Conservation (phyloP, 768 basidiomycete species). For the Leccinum truebloodii region DNA sequence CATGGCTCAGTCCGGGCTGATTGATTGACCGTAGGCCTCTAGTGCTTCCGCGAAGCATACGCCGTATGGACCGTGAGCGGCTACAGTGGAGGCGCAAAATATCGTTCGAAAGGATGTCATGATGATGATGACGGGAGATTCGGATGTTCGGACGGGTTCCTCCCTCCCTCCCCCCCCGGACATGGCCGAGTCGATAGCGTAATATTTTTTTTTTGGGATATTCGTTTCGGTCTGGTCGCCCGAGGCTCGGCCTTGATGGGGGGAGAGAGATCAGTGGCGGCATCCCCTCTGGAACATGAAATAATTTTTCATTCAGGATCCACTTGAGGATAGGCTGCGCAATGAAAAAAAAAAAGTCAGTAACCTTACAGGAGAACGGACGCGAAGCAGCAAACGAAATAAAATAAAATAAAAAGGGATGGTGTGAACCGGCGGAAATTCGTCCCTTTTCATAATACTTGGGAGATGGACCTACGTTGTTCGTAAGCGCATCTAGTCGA, state of each 20-base stretch:
- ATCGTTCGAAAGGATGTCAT: neutral
- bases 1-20: constrained; percentile 10
- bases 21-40: neutral
- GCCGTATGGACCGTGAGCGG: neutral
- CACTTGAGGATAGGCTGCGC: neutral
- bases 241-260: neutral
- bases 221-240: neutral
- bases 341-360: constrained; percentile 6
- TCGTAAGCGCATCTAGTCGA: neutral
- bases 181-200: neutral
- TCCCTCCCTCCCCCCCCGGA: neutral
- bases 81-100: neutral
- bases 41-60: neutral
- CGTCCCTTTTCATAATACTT: neutral
- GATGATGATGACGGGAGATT: neutral
- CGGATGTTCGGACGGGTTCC: neutral
- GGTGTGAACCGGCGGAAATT: constrained; percentile 4
- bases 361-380: constrained; percentile 6
- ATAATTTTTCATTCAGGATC: neutral
- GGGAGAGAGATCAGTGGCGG: neutral
- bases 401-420: neutral
- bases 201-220: neutral
- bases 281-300: neutral
- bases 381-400: neutral
- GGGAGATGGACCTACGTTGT: neutral